Conservation (phyloP, 768 basidiomycete species). For the Tulasnella sp. region DNA sequence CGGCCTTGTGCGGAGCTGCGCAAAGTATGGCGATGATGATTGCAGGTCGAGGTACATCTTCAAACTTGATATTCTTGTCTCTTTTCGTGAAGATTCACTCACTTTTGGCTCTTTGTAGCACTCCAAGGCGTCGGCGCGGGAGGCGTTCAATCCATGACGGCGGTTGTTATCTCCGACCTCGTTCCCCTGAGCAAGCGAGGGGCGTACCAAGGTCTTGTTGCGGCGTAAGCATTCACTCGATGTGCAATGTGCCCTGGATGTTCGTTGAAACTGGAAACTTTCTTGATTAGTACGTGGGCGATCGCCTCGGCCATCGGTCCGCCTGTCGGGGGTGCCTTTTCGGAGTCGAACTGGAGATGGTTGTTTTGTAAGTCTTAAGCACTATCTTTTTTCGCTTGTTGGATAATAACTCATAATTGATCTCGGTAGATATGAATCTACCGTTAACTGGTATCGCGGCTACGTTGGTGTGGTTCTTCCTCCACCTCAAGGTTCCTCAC, state of each 20-base stretch:
- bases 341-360: slow-evolving; percentile 30
- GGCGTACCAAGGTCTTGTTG: slow-evolving; percentile 16
- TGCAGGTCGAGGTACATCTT: slow-evolving; percentile 20
- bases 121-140: slow-evolving; percentile 31
- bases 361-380: slow-evolving; percentile 28
- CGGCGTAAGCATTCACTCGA: background rate
- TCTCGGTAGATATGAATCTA: slow-evolving; percentile 29
- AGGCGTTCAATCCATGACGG: slow-evolving; percentile 27
- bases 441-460: slow-evolving; percentile 27
- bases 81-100: background rate
- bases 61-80: background rate
- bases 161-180: slow-evolving; percentile 36
- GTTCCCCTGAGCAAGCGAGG: slow-evolving; percentile 38
- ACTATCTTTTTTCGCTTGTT: background rate
- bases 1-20: slow-evolving; percentile 30
- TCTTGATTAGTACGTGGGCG: slow-evolving; percentile 27
- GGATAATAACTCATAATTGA: background rate
- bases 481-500: slow-evolving; percentile 27
- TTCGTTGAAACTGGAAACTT: slow-evolving; percentile 19
- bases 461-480: slow-evolving; percentile 23
- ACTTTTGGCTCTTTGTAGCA: background rate
- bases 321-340: slow-evolving; percentile 27
- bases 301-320: slow-evolving; percentile 27
- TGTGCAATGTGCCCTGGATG: too few relatives aligned
- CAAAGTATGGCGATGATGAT: slow-evolving; percentile 32